Percentiles rank a stretch among this genome's conserved stretches.
phyloP scores from a whole-genome alignment of 495 filamentous ascomycete genomes.

The Xylaria telfairii region DNA sequence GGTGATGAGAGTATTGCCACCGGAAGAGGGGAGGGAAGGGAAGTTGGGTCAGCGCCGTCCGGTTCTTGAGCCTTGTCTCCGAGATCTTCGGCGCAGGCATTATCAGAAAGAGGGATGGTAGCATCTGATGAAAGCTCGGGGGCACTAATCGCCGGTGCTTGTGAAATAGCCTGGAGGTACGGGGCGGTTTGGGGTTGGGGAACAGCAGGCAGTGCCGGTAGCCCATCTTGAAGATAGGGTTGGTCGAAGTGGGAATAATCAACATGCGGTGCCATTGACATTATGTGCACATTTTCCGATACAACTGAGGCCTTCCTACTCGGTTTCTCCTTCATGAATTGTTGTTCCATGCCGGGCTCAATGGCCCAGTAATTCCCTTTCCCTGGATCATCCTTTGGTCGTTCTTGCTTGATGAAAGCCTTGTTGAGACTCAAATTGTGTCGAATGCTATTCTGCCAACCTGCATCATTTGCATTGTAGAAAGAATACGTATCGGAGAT shows the following conservation, averaged over 20 bases:
- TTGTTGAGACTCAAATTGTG: slow-evolving; percentile 99
- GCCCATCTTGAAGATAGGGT: slow-evolving; percentile 37
- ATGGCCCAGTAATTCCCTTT: slow-evolving; percentile 99
- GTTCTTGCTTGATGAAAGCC: slow-evolving; percentile 93
- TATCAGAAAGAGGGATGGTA: slow-evolving; percentile 89
- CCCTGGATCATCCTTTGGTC: slow-evolving; percentile 95
- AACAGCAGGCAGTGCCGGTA: slow-evolving; percentile 43
- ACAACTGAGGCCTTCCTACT: slow-evolving; percentile 53
- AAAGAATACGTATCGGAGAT: slow-evolving; percentile 92
- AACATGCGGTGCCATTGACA: slow-evolving; percentile 46
- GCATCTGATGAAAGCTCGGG: slow-evolving; percentile 88
- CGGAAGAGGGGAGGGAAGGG: slow-evolving; percentile 65
- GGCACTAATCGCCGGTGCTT: slow-evolving; percentile 32
- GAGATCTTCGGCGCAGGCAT: slow-evolving; percentile 67
- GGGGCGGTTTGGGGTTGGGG: slow-evolving; percentile 33
- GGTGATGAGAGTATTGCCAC: slow-evolving; percentile 81
- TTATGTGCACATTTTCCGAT: slow-evolving; percentile 55
- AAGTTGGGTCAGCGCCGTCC: slow-evolving; percentile 60
- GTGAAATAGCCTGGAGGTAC: slow-evolving; percentile 30
- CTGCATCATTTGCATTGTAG: slow-evolving; percentile 81
- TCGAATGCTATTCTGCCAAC: slow-evolving; percentile 98
- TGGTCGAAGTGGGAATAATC: slow-evolving; percentile 45
- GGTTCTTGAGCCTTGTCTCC: slow-evolving; percentile 52
- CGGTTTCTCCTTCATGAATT: slow-evolving; percentile 87
- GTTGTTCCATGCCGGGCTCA: slow-evolving; percentile 81